phyloP scores from a whole-genome alignment of 2,329 filamentous ascomycete genomes.

The Endocalyx cinctus region DNA sequence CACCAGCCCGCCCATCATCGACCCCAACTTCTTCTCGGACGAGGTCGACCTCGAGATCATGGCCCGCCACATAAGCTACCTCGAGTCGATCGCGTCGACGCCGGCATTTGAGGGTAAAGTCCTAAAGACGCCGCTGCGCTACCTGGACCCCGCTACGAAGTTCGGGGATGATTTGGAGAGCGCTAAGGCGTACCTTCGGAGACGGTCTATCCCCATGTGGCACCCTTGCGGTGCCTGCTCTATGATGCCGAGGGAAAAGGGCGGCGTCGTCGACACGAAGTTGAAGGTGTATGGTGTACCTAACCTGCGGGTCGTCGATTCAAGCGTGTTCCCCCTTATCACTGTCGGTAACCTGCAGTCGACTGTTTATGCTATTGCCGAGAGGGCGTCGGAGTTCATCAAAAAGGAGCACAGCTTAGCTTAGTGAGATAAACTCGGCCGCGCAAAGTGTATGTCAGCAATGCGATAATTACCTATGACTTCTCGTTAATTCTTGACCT shows the following conservation, averaged over 20 bases:
- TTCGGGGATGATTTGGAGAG: slow-evolving; percentile 8
- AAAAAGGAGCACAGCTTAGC: slow-evolving; percentile 8
- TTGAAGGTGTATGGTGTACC: slow-evolving; percentile 30
- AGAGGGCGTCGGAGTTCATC: slow-evolving; percentile 28
- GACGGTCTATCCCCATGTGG: slow-evolving; percentile 14
- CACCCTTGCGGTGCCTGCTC: slow-evolving; percentile 19
- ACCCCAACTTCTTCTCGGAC: slow-evolving; percentile 7
- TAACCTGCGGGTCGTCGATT: slow-evolving; percentile 30
- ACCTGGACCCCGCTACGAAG: no score
- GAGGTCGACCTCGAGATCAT: slow-evolving; percentile 7
- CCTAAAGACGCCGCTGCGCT: slow-evolving; percentile 3
- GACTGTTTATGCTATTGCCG: slow-evolving; percentile 23
- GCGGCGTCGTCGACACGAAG: slow-evolving; percentile 29
- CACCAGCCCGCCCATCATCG: slow-evolving; percentile 1
- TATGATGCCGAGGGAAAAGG: slow-evolving; percentile 26
- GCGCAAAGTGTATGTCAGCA: no score
- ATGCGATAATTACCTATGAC: no score
- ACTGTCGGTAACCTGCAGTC: slow-evolving; percentile 27
- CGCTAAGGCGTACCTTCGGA: not conserved
- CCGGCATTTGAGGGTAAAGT: not conserved
- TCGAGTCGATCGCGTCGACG: slow-evolving; percentile 7
- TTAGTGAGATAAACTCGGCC: no score
- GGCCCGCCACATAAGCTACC: slow-evolving; percentile 5
- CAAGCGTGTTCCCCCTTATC: slow-evolving; percentile 29
- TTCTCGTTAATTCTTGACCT: no score